Percentiles rank a stretch among this genome's conserved stretches.
Conservation (phyloP, 345 rosid species). For the Populus ilicifolia region DNA sequence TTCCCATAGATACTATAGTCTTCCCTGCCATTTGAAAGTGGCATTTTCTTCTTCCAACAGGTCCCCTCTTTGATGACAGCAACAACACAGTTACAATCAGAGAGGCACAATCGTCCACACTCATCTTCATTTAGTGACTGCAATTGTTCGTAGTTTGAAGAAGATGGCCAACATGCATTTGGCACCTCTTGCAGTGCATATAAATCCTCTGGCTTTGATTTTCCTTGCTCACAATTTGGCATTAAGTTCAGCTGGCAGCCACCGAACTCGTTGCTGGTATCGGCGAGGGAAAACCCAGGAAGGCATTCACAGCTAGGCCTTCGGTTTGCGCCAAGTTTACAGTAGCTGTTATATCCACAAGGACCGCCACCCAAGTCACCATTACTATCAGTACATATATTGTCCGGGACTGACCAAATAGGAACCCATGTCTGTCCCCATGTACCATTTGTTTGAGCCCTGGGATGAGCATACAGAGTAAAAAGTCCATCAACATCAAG, state of each 20-base stretch:
- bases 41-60: conserved; percentile 27
- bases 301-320: conserved; percentile 24
- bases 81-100: conserved; percentile 20
- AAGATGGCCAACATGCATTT: neutral
- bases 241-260: conserved; percentile 15
- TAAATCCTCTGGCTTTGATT: conserved; percentile 13
- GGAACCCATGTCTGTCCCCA: neutral
- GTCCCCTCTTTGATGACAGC: neutral
- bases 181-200: neutral
- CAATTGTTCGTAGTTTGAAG: conserved; percentile 14
- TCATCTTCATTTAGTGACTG: conserved; percentile 1
- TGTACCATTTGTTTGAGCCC: neutral
- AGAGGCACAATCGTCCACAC: conserved; percentile 21
- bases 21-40: conserved; percentile 16
- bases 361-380: conserved; percentile 7
- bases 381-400: conserved; percentile 9
- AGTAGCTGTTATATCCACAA: conserved; percentile 31
- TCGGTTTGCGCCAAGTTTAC: neutral
- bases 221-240: conserved; percentile 19
- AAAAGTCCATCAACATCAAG: conserved; percentile 5
- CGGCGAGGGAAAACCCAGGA: conserved; percentile 13
- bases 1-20: neutral
- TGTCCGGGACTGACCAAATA: conserved; percentile 7
- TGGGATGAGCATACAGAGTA: conserved; percentile 1
- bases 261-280: conserved; percentile 3